phyloP scores from a whole-genome alignment of 257 asterid genomes.

The Solanum etuberosum region DNA sequence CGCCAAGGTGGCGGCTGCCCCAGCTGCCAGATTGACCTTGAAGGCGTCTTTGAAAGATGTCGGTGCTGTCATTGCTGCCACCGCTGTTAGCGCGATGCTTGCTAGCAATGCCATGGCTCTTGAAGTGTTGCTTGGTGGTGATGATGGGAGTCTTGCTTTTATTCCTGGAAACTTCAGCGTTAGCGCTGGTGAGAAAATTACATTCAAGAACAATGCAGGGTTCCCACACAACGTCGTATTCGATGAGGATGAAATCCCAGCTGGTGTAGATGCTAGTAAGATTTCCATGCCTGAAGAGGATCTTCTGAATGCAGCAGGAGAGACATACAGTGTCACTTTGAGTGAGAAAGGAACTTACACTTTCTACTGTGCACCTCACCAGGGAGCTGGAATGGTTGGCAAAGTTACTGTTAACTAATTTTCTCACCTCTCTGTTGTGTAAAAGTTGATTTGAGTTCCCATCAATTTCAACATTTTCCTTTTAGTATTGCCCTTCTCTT shows the following conservation, averaged over 20 bases:
- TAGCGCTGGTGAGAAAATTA: conserved; percentile 67
- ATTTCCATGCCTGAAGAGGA: conserved; percentile 69
- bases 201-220: conserved; percentile 69
- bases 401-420: conserved; percentile 53
- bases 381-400: conserved; percentile 81
- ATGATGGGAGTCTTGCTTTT: conserved; percentile 48
- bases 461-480: background rate
- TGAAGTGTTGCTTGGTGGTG: conserved; percentile 50
- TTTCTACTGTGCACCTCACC: conserved; percentile 84
- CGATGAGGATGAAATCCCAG: conserved; percentile 68
- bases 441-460: background rate
- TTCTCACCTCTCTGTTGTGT: background rate
- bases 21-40: conserved; percentile 24
- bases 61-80: conserved; percentile 52
- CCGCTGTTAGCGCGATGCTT: conserved; percentile 54
- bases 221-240: conserved; percentile 91
- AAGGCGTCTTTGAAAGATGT: conserved; percentile 61
- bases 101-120: conserved; percentile 66
- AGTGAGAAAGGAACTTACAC: conserved; percentile 73
- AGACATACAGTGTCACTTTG: conserved; percentile 48
- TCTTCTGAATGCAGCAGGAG: conserved; percentile 54
- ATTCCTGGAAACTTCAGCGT: conserved; percentile 39
- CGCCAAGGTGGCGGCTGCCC: conserved; percentile 11
- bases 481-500: background rate
- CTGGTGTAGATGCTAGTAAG: conserved; percentile 62